Conservation (phyloP, 331 rosid genomes). For the Spiraea crenata region DNA sequence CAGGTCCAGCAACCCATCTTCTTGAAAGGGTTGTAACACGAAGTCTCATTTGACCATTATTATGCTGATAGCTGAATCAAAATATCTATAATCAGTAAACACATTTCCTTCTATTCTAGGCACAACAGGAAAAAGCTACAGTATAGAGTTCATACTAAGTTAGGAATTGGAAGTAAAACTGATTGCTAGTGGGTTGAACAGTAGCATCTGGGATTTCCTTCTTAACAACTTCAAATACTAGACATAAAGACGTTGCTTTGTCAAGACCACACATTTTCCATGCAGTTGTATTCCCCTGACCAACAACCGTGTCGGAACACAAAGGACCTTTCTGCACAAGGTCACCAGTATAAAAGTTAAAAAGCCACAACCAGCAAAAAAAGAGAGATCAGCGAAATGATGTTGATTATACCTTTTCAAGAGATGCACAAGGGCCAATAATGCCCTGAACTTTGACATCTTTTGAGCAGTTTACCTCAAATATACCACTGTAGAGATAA, state of each 20-base stretch:
- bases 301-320: conserved; percentile 76
- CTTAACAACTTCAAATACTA: conserved; percentile 81
- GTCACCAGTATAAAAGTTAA: conserved; percentile 27
- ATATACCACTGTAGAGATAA: conserved; percentile 74
- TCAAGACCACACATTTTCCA: conserved; percentile 99
- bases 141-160: conserved; percentile 72
- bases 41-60: conserved; percentile 80
- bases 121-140: conserved; percentile 33
- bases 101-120: conserved; percentile 33
- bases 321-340: conserved; percentile 91
- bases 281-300: conserved; percentile 95
- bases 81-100: conserved; percentile 51
- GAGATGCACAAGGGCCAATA: conserved; percentile 98
- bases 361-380: conserved; percentile 15
- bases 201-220: conserved; percentile 88
- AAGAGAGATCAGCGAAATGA: conserved; percentile 7
- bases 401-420: conserved; percentile 71
- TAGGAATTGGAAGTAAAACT: conserved; percentile 89
- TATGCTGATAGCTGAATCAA: conserved; percentile 85
- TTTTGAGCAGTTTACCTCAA: conserved; percentile 98
- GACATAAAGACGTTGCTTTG: conserved; percentile 80
- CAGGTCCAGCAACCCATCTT: conserved; percentile 97
- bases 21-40: conserved; percentile 97
- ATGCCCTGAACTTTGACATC: conserved; percentile 90
- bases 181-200: conserved; percentile 73